These are phyloP conservation scores for Auricularia auricula-judae DNA, from an alignment of 768 basidiomycete genomes.

Conservation along the genomic window DNA sequence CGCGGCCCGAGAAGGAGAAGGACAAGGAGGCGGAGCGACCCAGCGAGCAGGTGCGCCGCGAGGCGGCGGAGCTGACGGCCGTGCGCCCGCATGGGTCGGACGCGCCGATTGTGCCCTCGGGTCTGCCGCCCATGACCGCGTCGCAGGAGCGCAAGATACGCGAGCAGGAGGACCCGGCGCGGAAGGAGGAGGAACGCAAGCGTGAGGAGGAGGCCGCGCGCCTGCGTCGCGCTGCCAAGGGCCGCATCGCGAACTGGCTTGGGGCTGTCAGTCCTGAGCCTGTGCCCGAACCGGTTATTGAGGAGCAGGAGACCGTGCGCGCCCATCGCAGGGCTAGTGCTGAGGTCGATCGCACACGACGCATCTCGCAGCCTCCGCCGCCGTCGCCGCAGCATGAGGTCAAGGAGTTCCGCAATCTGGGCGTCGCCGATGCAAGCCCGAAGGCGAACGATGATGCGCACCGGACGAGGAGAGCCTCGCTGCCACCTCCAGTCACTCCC, in stretches of 20 bases:
- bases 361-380: neutral
- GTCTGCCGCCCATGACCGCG: neutral
- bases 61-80: conserved; percentile 11
- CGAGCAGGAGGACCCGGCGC: conserved; percentile 7
- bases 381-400: neutral
- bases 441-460: neutral
- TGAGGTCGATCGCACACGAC: neutral
- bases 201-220: conserved; percentile 28
- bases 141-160: conserved; percentile 1
- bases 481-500: neutral
- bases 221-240: conserved; percentile 42
- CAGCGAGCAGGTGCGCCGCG: neutral
- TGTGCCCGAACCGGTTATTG: neutral
- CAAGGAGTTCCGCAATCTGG: neutral
- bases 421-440: neutral
- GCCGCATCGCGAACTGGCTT: conserved; percentile 70
- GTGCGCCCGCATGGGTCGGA: conserved; percentile 1
- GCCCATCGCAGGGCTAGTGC: neutral
- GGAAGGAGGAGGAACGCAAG: conserved; percentile 10
- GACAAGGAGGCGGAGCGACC: conserved; percentile 13
- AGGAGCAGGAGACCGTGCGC: neutral
- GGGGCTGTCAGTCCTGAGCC: conserved; percentile 50
- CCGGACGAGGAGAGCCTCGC: neutral
- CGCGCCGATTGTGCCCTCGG: neutral
- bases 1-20: conserved; percentile 7